Evolutionary conservation across 768 basidiomycete genomes (phyloP).

Genomic region (Russula sp.): DNA sequence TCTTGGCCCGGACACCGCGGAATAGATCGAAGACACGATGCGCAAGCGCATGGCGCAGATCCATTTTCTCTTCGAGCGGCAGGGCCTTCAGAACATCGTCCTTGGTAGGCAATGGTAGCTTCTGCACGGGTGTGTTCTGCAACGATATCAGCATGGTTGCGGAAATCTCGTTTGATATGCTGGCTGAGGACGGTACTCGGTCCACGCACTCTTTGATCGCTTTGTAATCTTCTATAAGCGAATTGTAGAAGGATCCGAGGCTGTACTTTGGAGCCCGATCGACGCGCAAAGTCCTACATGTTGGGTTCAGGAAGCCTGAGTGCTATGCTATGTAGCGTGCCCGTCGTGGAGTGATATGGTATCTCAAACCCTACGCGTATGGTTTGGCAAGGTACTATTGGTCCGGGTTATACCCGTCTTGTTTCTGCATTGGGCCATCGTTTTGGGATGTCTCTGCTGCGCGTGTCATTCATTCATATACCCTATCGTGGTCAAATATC

Average conservation of each 20-base stretch:
- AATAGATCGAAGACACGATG: constrained; percentile 51
- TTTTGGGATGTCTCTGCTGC: not conserved
- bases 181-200: constrained; percentile 42
- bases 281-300: not conserved
- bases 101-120: constrained; percentile 73
- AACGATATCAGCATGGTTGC: constrained; percentile 58
- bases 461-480: not conserved
- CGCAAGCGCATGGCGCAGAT: constrained; percentile 65
- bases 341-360: constrained; percentile 32
- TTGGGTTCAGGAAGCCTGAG: not conserved
- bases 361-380: constrained; percentile 47
- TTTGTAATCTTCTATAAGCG: constrained; percentile 52
- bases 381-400: too few species aligned
- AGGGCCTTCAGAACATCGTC: constrained; percentile 53
- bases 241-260: constrained; percentile 42
- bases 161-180: constrained; percentile 56
- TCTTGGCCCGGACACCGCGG: constrained; percentile 7
- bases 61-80: constrained; percentile 55
- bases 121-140: constrained; percentile 73
- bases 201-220: constrained; percentile 49
- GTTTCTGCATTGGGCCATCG: not conserved
- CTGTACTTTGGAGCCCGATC: constrained; percentile 29
- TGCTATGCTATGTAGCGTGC: not conserved
- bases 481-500: not conserved
- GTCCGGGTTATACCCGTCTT: not conserved